These are phyloP conservation scores for Aspergillus piperis DNA, from an alignment of 2,329 filamentous ascomycete genomes.

Conservation along the genomic window DNA sequence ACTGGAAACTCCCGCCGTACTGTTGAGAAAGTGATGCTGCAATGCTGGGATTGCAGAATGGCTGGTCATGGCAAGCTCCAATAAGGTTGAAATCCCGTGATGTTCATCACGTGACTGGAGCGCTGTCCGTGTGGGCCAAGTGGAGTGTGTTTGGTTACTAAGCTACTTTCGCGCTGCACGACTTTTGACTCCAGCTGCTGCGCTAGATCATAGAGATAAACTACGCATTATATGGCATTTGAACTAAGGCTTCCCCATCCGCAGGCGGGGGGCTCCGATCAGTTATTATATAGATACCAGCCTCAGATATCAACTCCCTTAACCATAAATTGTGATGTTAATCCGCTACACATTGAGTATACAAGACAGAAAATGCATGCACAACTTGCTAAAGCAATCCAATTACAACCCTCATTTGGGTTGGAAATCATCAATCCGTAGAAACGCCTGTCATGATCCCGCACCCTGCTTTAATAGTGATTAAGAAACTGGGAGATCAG, in stretches of 20 bases:
- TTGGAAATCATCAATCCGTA: constrained; percentile 3
- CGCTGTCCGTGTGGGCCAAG: not conserved
- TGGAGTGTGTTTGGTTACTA: not conserved
- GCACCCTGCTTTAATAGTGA: constrained; percentile 8
- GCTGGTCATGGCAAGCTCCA: not conserved
- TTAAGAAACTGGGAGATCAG: constrained; percentile 12
- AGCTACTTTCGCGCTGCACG: not conserved
- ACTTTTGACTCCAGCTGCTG: not conserved
- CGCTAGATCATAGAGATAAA: not conserved
- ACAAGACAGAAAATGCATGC: constrained; percentile 13
- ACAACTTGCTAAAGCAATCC: constrained; percentile 9
- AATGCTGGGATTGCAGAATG: not conserved
- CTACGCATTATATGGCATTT: too few species aligned
- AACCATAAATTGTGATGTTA: constrained; percentile 12
- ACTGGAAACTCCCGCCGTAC: not conserved
- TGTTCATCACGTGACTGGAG: not conserved
- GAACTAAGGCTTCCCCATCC: too few species aligned
- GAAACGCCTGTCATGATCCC: constrained; percentile 12
- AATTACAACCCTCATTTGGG: constrained; percentile 6
- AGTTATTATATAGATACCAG: too few species aligned
- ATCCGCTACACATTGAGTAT: constrained; percentile 1
- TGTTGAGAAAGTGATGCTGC: not conserved
- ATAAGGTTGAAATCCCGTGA: not conserved
- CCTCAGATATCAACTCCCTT: not conserved
- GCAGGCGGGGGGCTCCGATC: too few species aligned